Evolutionary conservation across 305 asterid genomes (phyloP).

Genomic region (Solanum hybrid): DNA sequence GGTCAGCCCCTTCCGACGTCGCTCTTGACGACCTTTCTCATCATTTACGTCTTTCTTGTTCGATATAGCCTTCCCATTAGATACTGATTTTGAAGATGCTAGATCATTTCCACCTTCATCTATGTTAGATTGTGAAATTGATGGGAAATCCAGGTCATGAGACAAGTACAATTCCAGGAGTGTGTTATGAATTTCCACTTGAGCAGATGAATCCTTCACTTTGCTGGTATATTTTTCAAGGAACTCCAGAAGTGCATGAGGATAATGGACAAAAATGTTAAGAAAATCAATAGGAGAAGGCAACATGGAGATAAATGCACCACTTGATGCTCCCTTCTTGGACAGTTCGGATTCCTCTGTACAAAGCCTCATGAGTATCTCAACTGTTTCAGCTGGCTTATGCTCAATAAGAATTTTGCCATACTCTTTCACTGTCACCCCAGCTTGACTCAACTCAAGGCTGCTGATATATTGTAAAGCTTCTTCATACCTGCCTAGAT

Average conservation of each 20-base stretch:
- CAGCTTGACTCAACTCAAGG: slow-evolving; percentile 96
- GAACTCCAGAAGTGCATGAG: slow-evolving; percentile 89
- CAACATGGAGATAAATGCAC: slow-evolving; percentile 68
- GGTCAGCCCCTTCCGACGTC: slow-evolving; percentile 61
- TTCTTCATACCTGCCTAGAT: slow-evolving; percentile 86
- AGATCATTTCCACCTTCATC: slow-evolving; percentile 31
- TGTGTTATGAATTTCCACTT: slow-evolving; percentile 91
- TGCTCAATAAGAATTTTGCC: slow-evolving; percentile 91
- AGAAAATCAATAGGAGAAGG: slow-evolving; percentile 99
- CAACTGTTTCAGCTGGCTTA: slow-evolving; percentile 81
- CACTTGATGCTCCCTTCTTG: slow-evolving; percentile 41
- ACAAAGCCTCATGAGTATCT: slow-evolving; percentile 82
- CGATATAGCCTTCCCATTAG: slow-evolving; percentile 30
- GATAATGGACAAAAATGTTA: slow-evolving; percentile 74
- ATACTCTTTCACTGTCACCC: slow-evolving; percentile 85
- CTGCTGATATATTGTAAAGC: slow-evolving; percentile 85
- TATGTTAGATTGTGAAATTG: slow-evolving; percentile 45
- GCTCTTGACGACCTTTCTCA: slow-evolving; percentile 56
- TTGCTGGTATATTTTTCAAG: slow-evolving; percentile 70
- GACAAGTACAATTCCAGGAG: slow-evolving; percentile 83
- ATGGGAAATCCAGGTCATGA: slow-evolving; percentile 66
- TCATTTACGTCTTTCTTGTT: slow-evolving; percentile 23
- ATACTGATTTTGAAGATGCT: slow-evolving; percentile 27
- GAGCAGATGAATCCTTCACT: slow-evolving; percentile 96
- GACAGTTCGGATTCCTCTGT: slow-evolving; percentile 70